Evolutionary conservation across 1,284 basidiomycete species (phyloP), one percentile per base, ranked within the genome.

Genomic region (Stereum hirsutum): DNA sequence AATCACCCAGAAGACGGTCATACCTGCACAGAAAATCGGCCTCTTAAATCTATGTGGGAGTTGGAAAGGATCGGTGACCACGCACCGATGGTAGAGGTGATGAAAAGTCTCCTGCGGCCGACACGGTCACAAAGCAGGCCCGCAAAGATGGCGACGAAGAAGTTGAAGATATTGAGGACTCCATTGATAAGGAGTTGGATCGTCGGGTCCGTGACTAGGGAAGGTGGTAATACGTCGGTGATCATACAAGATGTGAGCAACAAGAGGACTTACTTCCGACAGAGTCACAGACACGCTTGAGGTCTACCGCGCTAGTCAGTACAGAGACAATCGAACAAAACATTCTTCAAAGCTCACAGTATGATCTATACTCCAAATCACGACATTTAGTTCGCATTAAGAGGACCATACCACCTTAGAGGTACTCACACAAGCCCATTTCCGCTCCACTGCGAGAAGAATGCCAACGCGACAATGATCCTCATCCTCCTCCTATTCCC

Each of bases 361-460:
- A 58, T 8, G 59, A 57, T 31, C 59, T 61, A 27, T 23, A 24
- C 12, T 14, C 10, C 5, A 26, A 23, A 47, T 19, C 15, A 35
- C 37, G 44, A 41, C 15, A 46, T 40, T 24, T 27, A 17, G 21
- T 8, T 37, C n/a, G n/a, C n/a, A n/a, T n/a, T n/a, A n/a, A n/a
- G n/a, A n/a, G n/a, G n/a, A n/a, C n/a, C n/a, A n/a, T n/a, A n/a
- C n/a, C n/a, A n/a, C n/a, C n/a, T n/a, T n/a, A n/a, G n/a, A n/a
- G n/a, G n/a, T 41, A 51, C 60, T 50, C 41, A 71, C 58, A 78
- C 70, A 26, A 83, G 64, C 52, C 78, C 79, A 50, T 81, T 80
- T 0, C 77, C 77, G 27, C 72, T 75, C 74, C 76, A 81, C 51
- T 81, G 78, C 2, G 75, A 77, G 65, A 80, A 78, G 60, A 79